A percentile compares a stretch with the other conserved stretches of the same genome.
Conservation (phyloP, 768 basidiomycete species). For the Leccinum olivaceopallidum region DNA sequence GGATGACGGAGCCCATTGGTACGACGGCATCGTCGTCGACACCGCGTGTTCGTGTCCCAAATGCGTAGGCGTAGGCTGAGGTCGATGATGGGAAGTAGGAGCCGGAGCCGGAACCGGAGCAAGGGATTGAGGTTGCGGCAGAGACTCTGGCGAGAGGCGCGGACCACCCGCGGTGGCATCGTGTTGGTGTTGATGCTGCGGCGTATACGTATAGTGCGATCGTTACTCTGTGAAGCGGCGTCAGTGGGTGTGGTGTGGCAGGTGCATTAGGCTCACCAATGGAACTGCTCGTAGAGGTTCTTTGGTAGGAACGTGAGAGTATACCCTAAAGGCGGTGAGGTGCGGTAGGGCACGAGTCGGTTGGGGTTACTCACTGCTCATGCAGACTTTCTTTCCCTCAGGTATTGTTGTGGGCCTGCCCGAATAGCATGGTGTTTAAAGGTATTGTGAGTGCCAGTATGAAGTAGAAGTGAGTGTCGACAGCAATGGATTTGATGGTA, state of each 20-base stretch:
- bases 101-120: background rate
- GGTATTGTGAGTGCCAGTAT: no score
- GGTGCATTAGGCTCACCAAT: slow-evolving; percentile 51
- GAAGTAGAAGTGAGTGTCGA: no score
- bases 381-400: no score
- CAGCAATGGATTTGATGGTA: no score
- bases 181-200: slow-evolving; percentile 12
- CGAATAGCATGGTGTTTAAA: no score
- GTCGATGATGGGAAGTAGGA: background rate
- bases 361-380: slow-evolving; percentile 57
- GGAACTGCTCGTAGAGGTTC: slow-evolving; percentile 94
- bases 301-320: slow-evolving; percentile 88
- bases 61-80: background rate
- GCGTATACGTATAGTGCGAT: slow-evolving; percentile 30
- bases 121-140: background rate
- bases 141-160: background rate
- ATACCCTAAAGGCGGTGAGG: slow-evolving; percentile 61
- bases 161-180: slow-evolving; percentile 8
- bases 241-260: background rate
- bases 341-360: no score
- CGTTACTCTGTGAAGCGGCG: slow-evolving; percentile 44
- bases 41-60: no score
- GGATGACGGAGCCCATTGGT: no score
- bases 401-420: slow-evolving; percentile 23
- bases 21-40: no score